Base-by-base conservation (phyloP, 2,329 filamentous ascomycete species). In the Endothia cerciana region DNA sequence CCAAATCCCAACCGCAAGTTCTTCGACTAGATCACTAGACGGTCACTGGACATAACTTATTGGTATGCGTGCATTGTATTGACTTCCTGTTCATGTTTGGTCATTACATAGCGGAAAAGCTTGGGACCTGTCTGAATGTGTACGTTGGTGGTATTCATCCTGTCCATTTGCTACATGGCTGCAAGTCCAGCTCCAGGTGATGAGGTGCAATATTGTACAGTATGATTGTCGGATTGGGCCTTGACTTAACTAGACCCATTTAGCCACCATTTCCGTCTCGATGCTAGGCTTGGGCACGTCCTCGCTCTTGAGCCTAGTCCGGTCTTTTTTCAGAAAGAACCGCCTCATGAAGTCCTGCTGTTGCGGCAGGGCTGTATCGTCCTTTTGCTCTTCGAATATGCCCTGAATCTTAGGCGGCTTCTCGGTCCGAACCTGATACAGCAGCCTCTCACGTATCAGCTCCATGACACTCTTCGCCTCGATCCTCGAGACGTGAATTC, bases 1-100 rank as follows among this genome's bases (percentile, higher is more conserved):
- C 90, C 92, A 82, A 99, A 99, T 83, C 85, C 89, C 73, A 97
- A 98, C 87, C 90, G 95, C 78, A 97, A 91, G 82, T 99, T 98
- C 87, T 91, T 88, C 76, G 94, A 98, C 77, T 99, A 89, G 82
- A 69, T 36, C 53, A 36, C 19, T 58, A 58, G 33, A 40, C 55
- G 82, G 69, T 36, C 53, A 36, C 19, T 58, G 41, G 33, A 40
- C 55, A 40, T 58, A 25, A 30, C 36, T 17, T 8, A 17, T 17
- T 36, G 43, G 58, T 43, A 67, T 58, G 45, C 51, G 33, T 65
- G 63, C 43, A 62, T 62, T 63, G 60, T 47, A 65, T 38, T 58
- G 25, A 22, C 60, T 65, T 40, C 36, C 22, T 56, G 15, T 60
- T 60, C 49, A 60, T 68, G 51, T 58, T 67, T 62, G 56, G 63